Evolutionary conservation across 345 rosid genomes (phyloP), one percentile per base, ranked within the genome.

Genomic region (Microthlaspi erraticum): DNA sequence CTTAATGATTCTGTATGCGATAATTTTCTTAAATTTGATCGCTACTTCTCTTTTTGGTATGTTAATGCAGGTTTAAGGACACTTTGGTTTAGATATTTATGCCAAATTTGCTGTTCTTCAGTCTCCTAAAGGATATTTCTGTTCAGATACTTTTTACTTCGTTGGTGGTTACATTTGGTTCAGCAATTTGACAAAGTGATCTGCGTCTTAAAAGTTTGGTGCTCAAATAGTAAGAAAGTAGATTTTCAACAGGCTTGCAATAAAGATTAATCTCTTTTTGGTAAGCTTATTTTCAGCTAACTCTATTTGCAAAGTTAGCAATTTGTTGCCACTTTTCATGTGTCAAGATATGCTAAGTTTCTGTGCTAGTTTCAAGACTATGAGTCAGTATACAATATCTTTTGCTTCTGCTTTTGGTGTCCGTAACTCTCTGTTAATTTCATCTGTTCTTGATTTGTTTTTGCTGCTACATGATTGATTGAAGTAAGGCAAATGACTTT

Each of bases 41-140:
- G 39, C 33, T 20, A 61, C 49, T 54, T 36, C 66, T 68, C 68
- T 41, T 41, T 69, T 60, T 78, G 37, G 77, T 74, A 33, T 68
- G 20, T 61, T n/a, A 78, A 60, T 83, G 89, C 91, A 88, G 89
- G 86, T 77, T 76, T 58, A 67, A 64, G 48, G 70, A 56, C 48
- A 75, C 61, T 59, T 60, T 68, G 60, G 9, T 65, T 73, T 76
- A 68, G 65, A 72, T 73, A 41, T 60, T 60, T 53, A 73, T 71
- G 71, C 81, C 48, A 7, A 66, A 70, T 74, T 71, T 78, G 69
- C 59, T 62, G 60, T 77, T 54, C 76, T 37, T 73, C 66, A 63
- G 68, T 26, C 53, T 67, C 59, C 67, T 39, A 18, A 67, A 55
- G 68, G 70, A 81, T 66, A 70, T 43, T 43, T 61, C 64, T 65